phyloP scores from a whole-genome alignment of 2,329 filamentous ascomycete genomes.

The Cercospora zeina region DNA sequence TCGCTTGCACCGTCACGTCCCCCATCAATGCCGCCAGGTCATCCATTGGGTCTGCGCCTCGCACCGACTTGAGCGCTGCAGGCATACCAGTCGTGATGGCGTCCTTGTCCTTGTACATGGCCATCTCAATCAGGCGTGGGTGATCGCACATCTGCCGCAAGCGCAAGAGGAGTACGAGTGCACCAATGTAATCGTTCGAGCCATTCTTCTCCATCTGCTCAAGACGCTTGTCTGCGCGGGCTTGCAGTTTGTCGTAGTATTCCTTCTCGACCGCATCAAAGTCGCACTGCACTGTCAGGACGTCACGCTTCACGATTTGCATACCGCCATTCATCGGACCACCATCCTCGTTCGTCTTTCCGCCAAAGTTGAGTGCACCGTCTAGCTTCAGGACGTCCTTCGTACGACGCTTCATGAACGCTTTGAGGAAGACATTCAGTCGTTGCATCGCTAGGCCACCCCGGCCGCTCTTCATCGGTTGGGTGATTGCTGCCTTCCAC shows the following conservation, averaged over 20 bases:
- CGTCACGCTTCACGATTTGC: conserved; percentile 86
- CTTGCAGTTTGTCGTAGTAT: conserved; percentile 83
- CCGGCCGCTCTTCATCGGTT: conserved; percentile 83
- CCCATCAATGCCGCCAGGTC: conserved; percentile 83
- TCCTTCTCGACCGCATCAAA: conserved; percentile 77
- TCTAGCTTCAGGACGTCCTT: conserved; percentile 94
- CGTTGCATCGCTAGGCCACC: conserved; percentile 86
- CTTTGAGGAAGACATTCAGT: conserved; percentile 79
- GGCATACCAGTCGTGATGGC: conserved; percentile 63
- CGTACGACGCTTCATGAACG: conserved; percentile 98
- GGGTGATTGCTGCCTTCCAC: conserved; percentile 90
- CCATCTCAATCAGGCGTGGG: conserved; percentile 80
- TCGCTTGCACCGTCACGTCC: conserved; percentile 73
- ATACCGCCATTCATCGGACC: conserved; percentile 64
- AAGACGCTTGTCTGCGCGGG: conserved; percentile 81
- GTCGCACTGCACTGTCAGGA: conserved; percentile 74
- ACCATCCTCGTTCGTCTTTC: conserved; percentile 60
- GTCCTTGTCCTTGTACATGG: conserved; percentile 84
- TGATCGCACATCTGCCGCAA: conserved; percentile 94
- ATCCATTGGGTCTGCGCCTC: conserved; percentile 67
- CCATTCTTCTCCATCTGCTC: conserved; percentile 71
- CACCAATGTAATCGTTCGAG: conserved; percentile 86
- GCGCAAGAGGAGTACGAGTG: conserved; percentile 85
- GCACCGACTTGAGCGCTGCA: conserved; percentile 48
- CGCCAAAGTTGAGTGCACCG: conserved; percentile 74